Conservation (phyloP, 1,284 basidiomycete species). For the Ceratobasidium sp. region DNA sequence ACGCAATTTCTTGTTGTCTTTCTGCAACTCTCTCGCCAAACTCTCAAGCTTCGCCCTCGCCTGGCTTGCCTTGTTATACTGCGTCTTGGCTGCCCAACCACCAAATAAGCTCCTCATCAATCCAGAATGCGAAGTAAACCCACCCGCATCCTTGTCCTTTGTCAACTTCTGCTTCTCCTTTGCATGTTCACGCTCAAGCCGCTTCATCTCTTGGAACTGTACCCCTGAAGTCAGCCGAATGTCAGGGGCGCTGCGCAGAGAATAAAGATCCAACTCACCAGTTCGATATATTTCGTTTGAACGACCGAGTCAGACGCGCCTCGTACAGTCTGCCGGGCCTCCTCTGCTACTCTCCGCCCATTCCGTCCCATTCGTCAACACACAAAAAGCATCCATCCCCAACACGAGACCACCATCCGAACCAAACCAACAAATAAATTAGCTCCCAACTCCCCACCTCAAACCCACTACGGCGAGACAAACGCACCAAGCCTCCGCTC, state of each 20-base stretch:
- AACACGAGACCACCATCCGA: constrained; percentile 13
- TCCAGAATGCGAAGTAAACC: constrained; percentile 47
- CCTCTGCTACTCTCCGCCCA: constrained; percentile 67
- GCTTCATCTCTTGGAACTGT: constrained; percentile 84
- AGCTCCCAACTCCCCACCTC: no score
- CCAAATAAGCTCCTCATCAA: constrained; percentile 25
- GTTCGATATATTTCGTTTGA: constrained; percentile 83
- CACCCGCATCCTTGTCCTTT: constrained; percentile 87
- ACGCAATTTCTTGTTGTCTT: constrained; percentile 87
- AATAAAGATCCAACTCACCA: constrained; percentile 61
- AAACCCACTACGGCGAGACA: neutral
- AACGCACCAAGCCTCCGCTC: constrained; percentile 74
- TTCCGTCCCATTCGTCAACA: neutral
- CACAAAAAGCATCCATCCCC: constrained; percentile 1
- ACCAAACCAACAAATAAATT: constrained; percentile 23
- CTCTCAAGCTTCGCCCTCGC: constrained; percentile 89
- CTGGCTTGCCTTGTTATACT: constrained; percentile 84
- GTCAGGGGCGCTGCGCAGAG: constrained; percentile 20
- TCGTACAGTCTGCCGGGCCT: constrained; percentile 81
- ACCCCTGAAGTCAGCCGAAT: constrained; percentile 39
- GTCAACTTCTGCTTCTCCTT: constrained; percentile 87
- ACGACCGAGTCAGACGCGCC: constrained; percentile 80
- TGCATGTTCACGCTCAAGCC: constrained; percentile 82
- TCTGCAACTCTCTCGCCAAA: constrained; percentile 82
- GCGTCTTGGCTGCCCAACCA: constrained; percentile 70